phyloP scores from a whole-genome alignment of 164 flowering plant species.

The Brasenia schreberi region DNA sequence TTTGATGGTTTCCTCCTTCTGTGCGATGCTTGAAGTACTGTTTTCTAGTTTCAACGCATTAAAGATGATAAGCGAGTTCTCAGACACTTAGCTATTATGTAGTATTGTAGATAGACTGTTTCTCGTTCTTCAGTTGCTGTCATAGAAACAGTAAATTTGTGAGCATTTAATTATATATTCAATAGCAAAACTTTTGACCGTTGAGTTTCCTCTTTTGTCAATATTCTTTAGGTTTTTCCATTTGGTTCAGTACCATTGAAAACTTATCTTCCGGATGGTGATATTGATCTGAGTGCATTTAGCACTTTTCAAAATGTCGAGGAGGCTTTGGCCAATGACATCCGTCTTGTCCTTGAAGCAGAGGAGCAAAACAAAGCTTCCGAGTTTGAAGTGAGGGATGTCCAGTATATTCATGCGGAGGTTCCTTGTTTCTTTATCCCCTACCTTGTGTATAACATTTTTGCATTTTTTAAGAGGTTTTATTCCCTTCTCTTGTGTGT shows the following conservation, averaged over 20 bases:
- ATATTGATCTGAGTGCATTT: conserved; percentile 73
- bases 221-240: conserved; percentile 53
- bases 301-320: conserved; percentile 20
- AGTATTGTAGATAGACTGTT: no score
- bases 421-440: conserved; percentile 18
- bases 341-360: conserved; percentile 46
- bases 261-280: conserved; percentile 98
- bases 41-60: no score
- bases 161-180: not conserved
- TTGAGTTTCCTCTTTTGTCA: not conserved
- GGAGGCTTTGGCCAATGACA: conserved; percentile 40
- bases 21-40: no score
- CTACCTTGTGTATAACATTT: not conserved
- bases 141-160: not conserved
- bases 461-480: not conserved
- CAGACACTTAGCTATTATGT: no score
- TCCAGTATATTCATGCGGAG: conserved; percentile 78
- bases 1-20: no score
- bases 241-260: conserved; percentile 91
- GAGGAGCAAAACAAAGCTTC: conserved; percentile 46
- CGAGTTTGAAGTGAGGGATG: conserved; percentile 72
- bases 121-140: no score
- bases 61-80: no score
- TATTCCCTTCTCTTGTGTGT: not conserved
- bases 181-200: not conserved